These are phyloP conservation scores for Aspergillus sclerotioniger DNA, from an alignment of 495 filamentous ascomycete species.

Conservation along the genomic window DNA sequence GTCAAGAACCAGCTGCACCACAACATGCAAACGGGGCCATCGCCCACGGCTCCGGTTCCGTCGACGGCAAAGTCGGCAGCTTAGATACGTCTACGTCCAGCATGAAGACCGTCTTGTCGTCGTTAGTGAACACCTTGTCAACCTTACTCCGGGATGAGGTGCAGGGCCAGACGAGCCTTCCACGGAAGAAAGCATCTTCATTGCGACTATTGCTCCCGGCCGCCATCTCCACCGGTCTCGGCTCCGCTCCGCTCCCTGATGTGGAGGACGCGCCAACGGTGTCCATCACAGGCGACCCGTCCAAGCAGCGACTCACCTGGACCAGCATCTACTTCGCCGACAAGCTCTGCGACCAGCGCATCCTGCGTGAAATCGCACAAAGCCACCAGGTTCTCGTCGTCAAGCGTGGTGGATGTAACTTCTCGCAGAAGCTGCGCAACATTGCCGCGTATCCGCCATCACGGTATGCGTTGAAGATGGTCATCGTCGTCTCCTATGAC, in stretches of 20 bases:
- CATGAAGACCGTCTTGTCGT: slow-evolving; percentile 52
- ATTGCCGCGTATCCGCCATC: slow-evolving; percentile 73
- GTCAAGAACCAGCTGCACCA: slow-evolving; percentile 27
- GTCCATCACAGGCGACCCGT: slow-evolving; percentile 37
- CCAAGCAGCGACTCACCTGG: slow-evolving; percentile 57
- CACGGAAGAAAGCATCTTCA: slow-evolving; percentile 21
- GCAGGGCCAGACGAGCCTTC: slow-evolving; percentile 26
- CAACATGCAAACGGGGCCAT: slow-evolving; percentile 22
- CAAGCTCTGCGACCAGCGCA: slow-evolving; percentile 60
- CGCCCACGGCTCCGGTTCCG: slow-evolving; percentile 19
- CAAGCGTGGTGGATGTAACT: slow-evolving; percentile 80
- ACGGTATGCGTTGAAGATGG: slow-evolving; percentile 64
- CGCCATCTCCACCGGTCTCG: slow-evolving; percentile 68
- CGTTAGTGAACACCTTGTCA: slow-evolving; percentile 58
- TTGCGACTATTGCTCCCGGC: slow-evolving; percentile 59
- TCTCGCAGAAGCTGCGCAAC: slow-evolving; percentile 76
- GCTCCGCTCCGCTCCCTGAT: slow-evolving; percentile 72
- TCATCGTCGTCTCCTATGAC: slow-evolving; percentile 75
- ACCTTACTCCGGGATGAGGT: slow-evolving; percentile 49
- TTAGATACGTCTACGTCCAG: slow-evolving; percentile 44
- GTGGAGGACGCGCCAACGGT: slow-evolving; percentile 54
- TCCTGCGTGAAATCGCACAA: slow-evolving; percentile 59
- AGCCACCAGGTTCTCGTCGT: slow-evolving; percentile 80
- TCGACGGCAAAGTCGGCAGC: slow-evolving; percentile 22
- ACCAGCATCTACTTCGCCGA: slow-evolving; percentile 67